A percentile compares a stretch with the other conserved stretches of the same genome.
Evolutionary conservation across 495 filamentous ascomycete species (phyloP).

Genomic region (Penicillium antarcticum): DNA sequence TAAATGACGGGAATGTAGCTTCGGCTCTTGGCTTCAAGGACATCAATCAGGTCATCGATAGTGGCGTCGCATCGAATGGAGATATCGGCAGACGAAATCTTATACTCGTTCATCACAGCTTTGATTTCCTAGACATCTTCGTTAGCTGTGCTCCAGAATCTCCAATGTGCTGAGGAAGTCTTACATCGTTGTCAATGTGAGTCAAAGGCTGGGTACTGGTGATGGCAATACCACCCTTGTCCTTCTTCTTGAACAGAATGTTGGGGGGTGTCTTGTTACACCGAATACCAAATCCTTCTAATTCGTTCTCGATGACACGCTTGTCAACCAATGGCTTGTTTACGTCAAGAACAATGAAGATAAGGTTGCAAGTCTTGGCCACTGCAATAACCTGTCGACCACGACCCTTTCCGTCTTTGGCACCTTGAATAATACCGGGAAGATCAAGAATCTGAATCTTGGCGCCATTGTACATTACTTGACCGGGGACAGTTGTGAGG

Average conservation of each 20-base stretch:
- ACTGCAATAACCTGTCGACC: slow-evolving; percentile 98
- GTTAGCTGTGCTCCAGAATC: slow-evolving; percentile 4
- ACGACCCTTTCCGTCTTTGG: slow-evolving; percentile 97
- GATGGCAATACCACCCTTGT: slow-evolving; percentile 94
- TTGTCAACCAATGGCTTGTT: slow-evolving; percentile 98
- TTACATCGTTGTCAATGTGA: slow-evolving; percentile 83
- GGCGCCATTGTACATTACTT: slow-evolving; percentile 94
- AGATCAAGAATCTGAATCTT: slow-evolving; percentile 99
- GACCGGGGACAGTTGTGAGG: slow-evolving; percentile 93
- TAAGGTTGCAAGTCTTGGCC: slow-evolving; percentile 96
- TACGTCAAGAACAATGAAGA: slow-evolving; percentile 98
- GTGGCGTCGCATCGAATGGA: slow-evolving; percentile 96
- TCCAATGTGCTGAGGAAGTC: slow-evolving; percentile 5
- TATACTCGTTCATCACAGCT: slow-evolving; percentile 96
- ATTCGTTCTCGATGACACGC: slow-evolving; percentile 90
- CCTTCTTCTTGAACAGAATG: slow-evolving; percentile 98
- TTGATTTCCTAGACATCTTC: slow-evolving; percentile 69
- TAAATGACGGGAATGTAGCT: slow-evolving; percentile 98
- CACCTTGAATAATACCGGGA: slow-evolving; percentile 97
- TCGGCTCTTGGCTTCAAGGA: slow-evolving; percentile 91
- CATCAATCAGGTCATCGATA: slow-evolving; percentile 88
- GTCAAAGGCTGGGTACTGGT: slow-evolving; percentile 88
- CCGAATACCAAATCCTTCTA: slow-evolving; percentile 96
- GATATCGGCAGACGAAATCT: slow-evolving; percentile 95
- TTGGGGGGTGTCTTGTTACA: slow-evolving; percentile 98